phyloP scores from a whole-genome alignment of 768 basidiomycete genomes.

The Russula sp. region DNA sequence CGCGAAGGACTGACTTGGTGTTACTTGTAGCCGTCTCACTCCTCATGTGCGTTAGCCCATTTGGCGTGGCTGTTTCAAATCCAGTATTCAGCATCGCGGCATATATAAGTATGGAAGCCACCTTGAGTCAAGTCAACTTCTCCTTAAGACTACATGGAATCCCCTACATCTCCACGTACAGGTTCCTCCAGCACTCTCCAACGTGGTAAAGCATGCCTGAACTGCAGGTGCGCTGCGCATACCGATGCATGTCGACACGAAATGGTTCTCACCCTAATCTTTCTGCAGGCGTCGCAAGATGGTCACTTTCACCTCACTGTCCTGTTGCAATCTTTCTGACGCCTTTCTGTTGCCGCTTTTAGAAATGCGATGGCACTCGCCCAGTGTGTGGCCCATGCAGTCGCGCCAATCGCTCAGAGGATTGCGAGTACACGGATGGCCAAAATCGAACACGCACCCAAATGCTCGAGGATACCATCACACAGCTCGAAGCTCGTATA shows the following conservation, averaged over 20 bases:
- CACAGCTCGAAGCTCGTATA: constrained; percentile 49
- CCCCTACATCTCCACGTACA: constrained; percentile 9
- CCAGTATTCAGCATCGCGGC: not conserved
- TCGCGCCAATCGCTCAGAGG: constrained; percentile 51
- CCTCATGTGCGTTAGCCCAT: not conserved
- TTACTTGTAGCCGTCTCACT: not conserved
- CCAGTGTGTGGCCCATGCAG: constrained; percentile 62
- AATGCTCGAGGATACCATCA: constrained; percentile 52
- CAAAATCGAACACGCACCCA: constrained; percentile 53
- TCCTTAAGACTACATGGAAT: constrained; percentile 11
- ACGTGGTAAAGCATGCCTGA: constrained; percentile 25
- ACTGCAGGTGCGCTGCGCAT: constrained; percentile 20
- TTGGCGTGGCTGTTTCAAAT: not conserved
- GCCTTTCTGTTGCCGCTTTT: not conserved
- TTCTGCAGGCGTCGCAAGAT: constrained; percentile 22
- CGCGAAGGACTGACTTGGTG: not conserved
- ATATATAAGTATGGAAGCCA: constrained; percentile 18
- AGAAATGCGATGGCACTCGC: constrained; percentile 63
- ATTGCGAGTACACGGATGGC: constrained; percentile 66
- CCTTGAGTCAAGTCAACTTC: not conserved
- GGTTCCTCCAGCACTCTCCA: constrained; percentile 20
- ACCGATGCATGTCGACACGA: not conserved
- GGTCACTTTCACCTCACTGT: not conserved
- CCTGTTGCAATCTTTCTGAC: not conserved
- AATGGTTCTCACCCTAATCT: not conserved